Base-by-base conservation (phyloP, 805 yeast species). In the Monosporozyma solicola region DNA sequence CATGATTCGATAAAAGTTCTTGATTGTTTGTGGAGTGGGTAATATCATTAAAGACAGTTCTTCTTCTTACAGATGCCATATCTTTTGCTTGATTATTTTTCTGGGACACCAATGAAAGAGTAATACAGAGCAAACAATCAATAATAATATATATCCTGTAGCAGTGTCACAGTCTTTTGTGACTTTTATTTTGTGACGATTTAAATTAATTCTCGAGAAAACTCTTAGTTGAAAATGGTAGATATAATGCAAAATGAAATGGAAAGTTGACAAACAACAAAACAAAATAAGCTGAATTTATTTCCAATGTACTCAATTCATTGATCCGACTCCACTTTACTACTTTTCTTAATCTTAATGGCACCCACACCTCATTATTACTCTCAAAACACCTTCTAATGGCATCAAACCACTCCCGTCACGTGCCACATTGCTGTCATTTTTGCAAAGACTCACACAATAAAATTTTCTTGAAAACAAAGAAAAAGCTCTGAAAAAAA, bases 11-110 rank as follows among this genome's bases (percentile, higher is more conserved):
- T 16, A 22, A 10, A 24, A 15, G 24, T 27, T 48, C 50, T 35
- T 35, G 50, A 39, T 27, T 27, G 15, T 27, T n/a, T 11, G 44
- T 37, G 13, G 27, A 35, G 16, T 22, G 16, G 6, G 50, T 48
- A 24, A 48, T 20, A 48, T 48, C 50, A 25, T 43, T 20, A 20
- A 48, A 48, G 7, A 48, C 33, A 24, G 50, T 22, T 35, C 50
- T 31, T 22, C 31, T 46, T 16, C 31, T 46, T 3, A 43, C 22
- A 11, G 46, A 43, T 16, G 15, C 27, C 49, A 46, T 46, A 16
- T 29, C 15, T 46, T 20, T 5, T 46, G 16, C 11, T 7, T 7
- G 3, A 9, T 27, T 27, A 9, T 32, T 46, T 25, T 7, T 46
- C 10, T 32, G 32, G 20, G 20, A 20, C 20, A 20, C 20, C 20